Percentiles rank a stretch among this genome's conserved stretches.
These are phyloP conservation scores for Penicillium sclerotigenum DNA, from an alignment of 2,329 filamentous ascomycete genomes.

Conservation along the genomic window DNA sequence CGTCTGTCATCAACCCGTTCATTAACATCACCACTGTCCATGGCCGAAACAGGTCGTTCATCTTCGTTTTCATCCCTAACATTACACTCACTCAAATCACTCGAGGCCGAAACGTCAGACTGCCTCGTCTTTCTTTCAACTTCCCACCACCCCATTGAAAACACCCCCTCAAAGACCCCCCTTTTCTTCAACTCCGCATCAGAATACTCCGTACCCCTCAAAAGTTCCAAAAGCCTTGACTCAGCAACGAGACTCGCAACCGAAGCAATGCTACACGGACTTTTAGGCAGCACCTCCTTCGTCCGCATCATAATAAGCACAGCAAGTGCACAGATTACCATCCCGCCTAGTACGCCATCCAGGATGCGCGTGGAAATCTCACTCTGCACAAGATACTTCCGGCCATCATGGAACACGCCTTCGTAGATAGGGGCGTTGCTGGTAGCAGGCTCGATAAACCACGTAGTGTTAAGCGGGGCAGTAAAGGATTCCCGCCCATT, in stretches of 20 bases:
- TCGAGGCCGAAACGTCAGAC: background rate
- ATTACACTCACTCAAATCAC: background rate
- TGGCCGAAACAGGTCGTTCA: background rate
- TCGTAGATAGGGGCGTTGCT: background rate
- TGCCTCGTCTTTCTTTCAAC: background rate
- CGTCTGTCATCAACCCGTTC: background rate
- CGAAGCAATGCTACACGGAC: constrained; percentile 28
- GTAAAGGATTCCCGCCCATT: background rate
- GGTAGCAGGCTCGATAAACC: background rate
- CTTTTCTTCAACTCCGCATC: background rate
- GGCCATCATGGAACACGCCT: background rate
- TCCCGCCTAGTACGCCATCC: constrained; percentile 16
- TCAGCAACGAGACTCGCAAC: constrained; percentile 12
- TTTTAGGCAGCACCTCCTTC: constrained; percentile 22
- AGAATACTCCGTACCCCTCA: background rate
- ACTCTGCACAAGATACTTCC: constrained; percentile 20
- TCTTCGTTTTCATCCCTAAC: background rate
- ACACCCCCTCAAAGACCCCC: background rate
- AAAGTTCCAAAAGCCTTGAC: background rate
- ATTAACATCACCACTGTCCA: background rate
- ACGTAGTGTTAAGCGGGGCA: background rate
- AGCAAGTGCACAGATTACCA: constrained; percentile 18
- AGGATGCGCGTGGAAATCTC: constrained; percentile 20
- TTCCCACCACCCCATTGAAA: background rate
- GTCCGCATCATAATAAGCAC: constrained; percentile 14